Base-by-base conservation (phyloP, 1,284 basidiomycete species). In the Phaffia rhodozyma region DNA sequence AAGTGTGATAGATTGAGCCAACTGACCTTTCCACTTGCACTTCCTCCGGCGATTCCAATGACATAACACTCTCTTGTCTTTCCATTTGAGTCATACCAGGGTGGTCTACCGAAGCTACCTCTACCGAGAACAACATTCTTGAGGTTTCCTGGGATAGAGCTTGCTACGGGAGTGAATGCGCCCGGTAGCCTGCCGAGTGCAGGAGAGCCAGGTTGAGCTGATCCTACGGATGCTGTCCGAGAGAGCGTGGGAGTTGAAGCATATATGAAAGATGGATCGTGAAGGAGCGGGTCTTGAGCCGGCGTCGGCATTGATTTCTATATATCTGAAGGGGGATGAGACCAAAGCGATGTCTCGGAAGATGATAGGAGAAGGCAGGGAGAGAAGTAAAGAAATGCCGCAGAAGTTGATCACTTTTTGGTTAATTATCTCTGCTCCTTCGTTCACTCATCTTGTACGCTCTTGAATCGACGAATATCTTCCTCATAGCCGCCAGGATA, bases 11-110 rank as follows among this genome's bases (percentile, higher is more conserved):
- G 1, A 53, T 23, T 23, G 47, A 30, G 6, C 51, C 21, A 59
- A 27, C 63, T 43, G 2, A 60, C 63, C 63, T 66, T 66, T 21
- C 63, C 94, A 69, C 89, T 91, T 0, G 91, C 91, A 68, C 87
- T 90, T 1, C 93, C 93, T 62, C 92, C 93, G 69, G 90, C 91
- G 69, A 97, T 87, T 11, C 88, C 93, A 64, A 97, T 86, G 32
- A 97, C 90, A 73, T 96, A 97, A 11, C 90, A 90, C 51, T 73
- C 72, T 2, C 74, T 67, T 48, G 70, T 72, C 73, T 74, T 78
- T 83, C 92, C 92, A 84, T 76, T 87, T 81, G 71, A 86, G 81
- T 70, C 88, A 80, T 73, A 80, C 79, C 79, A 79, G 0, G 78
- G 77, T 16, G 76, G 74, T 48, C 78, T 56, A 65, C 61, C 86